Percentiles rank a stretch among this genome's conserved stretches.
Conservation (phyloP, 2,329 filamentous ascomycete genomes). For the Elsinoe fawcettii region DNA sequence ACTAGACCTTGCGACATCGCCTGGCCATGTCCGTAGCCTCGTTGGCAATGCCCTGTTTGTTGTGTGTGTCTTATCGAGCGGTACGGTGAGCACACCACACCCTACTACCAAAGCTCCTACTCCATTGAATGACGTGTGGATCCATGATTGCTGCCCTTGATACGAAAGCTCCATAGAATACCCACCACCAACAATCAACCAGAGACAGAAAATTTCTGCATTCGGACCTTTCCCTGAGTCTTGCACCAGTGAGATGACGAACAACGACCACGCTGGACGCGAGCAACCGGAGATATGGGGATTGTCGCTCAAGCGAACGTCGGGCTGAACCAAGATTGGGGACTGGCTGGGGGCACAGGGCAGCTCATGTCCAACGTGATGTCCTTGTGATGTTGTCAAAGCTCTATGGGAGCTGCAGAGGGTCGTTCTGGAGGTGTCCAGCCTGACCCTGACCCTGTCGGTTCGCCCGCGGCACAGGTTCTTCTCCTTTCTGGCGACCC, state of each 20-base stretch:
- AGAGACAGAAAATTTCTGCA: conserved; percentile 1
- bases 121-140: conserved; percentile 4
- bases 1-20: conserved; percentile 7
- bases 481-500: background rate
- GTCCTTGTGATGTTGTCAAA: conserved; percentile 1
- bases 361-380: background rate
- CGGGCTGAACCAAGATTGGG: background rate
- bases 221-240: background rate
- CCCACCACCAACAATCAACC: conserved; percentile 8
- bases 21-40: conserved; percentile 6
- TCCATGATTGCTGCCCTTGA: background rate
- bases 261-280: background rate
- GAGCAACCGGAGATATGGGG: background rate
- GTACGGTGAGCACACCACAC: conserved; percentile 9
- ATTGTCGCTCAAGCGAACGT: background rate
- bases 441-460: background rate
- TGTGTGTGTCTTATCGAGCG: background rate
- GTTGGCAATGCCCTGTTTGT: background rate
- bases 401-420: background rate
- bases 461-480: background rate
- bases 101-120: background rate
- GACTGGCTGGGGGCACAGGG: background rate
- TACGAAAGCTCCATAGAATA: conserved; percentile 9
- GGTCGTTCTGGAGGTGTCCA: background rate
- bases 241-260: conserved; percentile 3